Evolutionary conservation across 176 grass and related monocot species (phyloP).

Genomic region (Themeda triandra): DNA sequence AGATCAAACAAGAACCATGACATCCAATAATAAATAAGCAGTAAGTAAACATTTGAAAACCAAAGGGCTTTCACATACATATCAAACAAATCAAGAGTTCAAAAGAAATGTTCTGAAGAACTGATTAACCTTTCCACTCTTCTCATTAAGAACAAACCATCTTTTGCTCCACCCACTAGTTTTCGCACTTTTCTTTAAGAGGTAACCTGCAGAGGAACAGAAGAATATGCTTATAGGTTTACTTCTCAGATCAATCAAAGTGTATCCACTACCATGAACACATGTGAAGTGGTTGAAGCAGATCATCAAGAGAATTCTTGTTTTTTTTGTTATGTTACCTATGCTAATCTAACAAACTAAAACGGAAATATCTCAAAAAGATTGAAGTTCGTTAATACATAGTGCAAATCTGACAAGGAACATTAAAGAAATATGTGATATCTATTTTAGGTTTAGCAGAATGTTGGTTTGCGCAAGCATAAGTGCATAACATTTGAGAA

Average conservation of each 20-base stretch:
- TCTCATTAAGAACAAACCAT: constrained; percentile 92
- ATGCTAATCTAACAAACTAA: constrained; percentile 2
- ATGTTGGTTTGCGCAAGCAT: constrained; percentile 24
- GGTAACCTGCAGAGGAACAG: no score
- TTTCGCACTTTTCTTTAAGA: constrained; percentile 90
- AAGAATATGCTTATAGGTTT: background rate
- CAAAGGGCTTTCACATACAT: background rate
- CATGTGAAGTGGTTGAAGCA: background rate
- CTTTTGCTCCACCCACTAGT: constrained; percentile 83
- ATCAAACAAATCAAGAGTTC: background rate
- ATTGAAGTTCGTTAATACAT: background rate
- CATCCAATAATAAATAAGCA: background rate
- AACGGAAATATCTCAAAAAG: background rate
- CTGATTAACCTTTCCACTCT: constrained; percentile 85
- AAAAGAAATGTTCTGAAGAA: background rate
- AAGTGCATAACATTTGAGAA: no score
- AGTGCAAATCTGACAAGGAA: background rate
- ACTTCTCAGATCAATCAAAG: background rate
- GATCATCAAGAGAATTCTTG: background rate
- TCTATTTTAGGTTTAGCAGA: constrained; percentile 4
- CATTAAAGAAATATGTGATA: background rate
- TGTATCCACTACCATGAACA: background rate
- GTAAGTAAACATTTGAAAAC: background rate
- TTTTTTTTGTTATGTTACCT: background rate
- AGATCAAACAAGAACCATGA: constrained; percentile 1